A percentile compares a stretch with the other conserved stretches of the same genome.
These are phyloP conservation scores for Infundibulicybe gibba DNA, from an alignment of 768 basidiomycete genomes.

Conservation along the genomic window DNA sequence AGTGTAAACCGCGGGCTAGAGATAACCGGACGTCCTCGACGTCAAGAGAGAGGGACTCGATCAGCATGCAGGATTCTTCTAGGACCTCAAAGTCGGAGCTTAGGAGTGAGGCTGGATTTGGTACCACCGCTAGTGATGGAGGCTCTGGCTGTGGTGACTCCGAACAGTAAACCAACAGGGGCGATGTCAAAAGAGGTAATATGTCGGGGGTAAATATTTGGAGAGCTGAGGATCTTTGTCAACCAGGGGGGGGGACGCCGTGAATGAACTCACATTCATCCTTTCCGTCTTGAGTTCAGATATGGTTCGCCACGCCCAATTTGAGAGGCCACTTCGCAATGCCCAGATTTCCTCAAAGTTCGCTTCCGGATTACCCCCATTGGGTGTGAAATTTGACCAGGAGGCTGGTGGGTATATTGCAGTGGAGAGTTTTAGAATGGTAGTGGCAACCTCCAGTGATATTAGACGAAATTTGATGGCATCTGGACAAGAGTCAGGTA, in stretches of 20 bases:
- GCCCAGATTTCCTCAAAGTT: slow-evolving; percentile 56
- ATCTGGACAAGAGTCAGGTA: slow-evolving; percentile 36
- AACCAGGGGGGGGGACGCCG: neutral
- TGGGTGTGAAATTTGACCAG: slow-evolving; percentile 41
- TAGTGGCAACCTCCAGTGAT: slow-evolving; percentile 64
- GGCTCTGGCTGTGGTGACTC: slow-evolving; percentile 25
- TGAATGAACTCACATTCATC: slow-evolving; percentile 53
- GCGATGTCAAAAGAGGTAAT: slow-evolving; percentile 57
- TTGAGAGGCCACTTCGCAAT: slow-evolving; percentile 59
- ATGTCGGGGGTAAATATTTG: slow-evolving; percentile 60
- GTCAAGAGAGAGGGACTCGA: slow-evolving; percentile 78
- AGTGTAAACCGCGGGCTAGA: slow-evolving; percentile 62
- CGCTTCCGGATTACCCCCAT: slow-evolving; percentile 17
- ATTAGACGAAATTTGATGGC: slow-evolving; percentile 66
- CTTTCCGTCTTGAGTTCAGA: slow-evolving; percentile 66
- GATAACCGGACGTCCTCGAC: slow-evolving; percentile 72
- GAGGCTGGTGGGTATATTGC: slow-evolving; percentile 71
- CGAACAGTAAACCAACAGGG: slow-evolving; percentile 59
- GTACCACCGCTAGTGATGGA: too few relatives aligned
- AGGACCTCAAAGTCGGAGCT: slow-evolving; percentile 69
- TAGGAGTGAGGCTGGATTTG: slow-evolving; percentile 29
- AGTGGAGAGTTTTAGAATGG: slow-evolving; percentile 63
- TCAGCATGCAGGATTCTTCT: slow-evolving; percentile 68
- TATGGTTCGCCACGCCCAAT: slow-evolving; percentile 79
- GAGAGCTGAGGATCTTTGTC: slow-evolving; percentile 31